Base-by-base conservation (phyloP, 2,329 filamentous ascomycete genomes). In the Diaporthe caulivora region DNA sequence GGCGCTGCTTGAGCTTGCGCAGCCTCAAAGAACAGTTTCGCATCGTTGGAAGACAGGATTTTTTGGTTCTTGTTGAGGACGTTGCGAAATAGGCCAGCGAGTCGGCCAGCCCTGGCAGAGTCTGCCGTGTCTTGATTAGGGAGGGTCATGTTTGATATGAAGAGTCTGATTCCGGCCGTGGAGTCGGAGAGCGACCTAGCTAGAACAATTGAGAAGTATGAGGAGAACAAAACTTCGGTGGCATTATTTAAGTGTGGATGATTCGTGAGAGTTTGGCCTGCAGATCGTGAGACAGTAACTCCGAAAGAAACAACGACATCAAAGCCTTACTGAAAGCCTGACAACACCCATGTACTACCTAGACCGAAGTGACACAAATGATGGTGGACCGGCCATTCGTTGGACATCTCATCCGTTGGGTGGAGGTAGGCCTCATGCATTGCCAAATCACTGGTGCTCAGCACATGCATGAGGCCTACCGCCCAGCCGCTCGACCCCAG, bases 1-100 rank as follows among this genome's bases (percentile, higher is more conserved):
- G n/a, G n/a, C n/a, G n/a, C n/a, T n/a, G n/a, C n/a, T n/a, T n/a
- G n/a, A n/a, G n/a, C n/a, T n/a, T n/a, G n/a, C n/a, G n/a, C n/a
- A n/a, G n/a, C n/a, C n/a, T n/a, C n/a, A n/a, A n/a, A 75, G 64
- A 82, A 83, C 21, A 81, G 74, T 55, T 79, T 77, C 13, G 78
- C 81, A 9, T 79, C 76, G 5, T 73, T 75, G 4, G 76, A 18
- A 11, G 51, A 75, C 8, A 70, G 74, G 40, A 81, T 67, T 3
- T 72, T 62, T 3, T 78, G 77, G 4, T 77, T 77, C 2, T 80
- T 81, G 1, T 70, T 73, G 1, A 82, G 37, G 1, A 76, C 70
- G 6, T 78, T 74, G 6, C 74, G 73, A 37, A 81, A 78, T 6
- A 80, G 37, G 17, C 44, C 37, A 9, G 58, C 53, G 31, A 76